Conservation (phyloP, 2,329 filamentous ascomycete genomes). For the Penicillium decumbens region DNA sequence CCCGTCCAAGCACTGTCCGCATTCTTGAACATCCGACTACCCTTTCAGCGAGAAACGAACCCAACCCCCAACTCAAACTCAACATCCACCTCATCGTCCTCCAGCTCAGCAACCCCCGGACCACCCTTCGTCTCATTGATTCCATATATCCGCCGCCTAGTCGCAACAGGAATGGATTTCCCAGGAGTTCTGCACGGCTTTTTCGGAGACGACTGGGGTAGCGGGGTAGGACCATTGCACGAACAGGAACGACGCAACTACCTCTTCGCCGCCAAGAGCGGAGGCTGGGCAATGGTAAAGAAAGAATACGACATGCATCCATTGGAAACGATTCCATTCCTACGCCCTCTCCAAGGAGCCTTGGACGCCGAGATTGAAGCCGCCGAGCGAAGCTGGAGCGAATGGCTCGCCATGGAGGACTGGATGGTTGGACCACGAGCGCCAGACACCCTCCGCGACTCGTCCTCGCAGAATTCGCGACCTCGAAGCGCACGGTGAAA, state of each 20-base stretch:
- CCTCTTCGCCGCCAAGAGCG: slow-evolving; percentile 89
- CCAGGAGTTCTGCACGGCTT: slow-evolving; percentile 86
- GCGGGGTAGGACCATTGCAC: slow-evolving; percentile 75
- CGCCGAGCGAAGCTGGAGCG: slow-evolving; percentile 83
- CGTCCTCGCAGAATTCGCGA: slow-evolving; percentile 34
- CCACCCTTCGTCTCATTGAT: slow-evolving; percentile 61
- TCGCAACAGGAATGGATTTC: slow-evolving; percentile 87
- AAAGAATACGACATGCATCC: slow-evolving; percentile 81
- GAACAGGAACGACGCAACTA: slow-evolving; percentile 91
- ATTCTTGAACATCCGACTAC: slow-evolving; percentile 86
- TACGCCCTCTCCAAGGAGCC: slow-evolving; percentile 73
- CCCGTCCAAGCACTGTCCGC: slow-evolving; percentile 83
- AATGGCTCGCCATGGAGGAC: slow-evolving; percentile 95
- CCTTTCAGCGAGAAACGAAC: slow-evolving; percentile 65
- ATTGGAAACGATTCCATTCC: slow-evolving; percentile 79
- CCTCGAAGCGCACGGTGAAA: slow-evolving; percentile 29
- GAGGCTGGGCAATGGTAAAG: slow-evolving; percentile 84
- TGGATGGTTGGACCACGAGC: slow-evolving; percentile 92
- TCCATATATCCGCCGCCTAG: slow-evolving; percentile 83
- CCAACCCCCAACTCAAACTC: slow-evolving; percentile 45
- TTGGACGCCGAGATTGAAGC: slow-evolving; percentile 73
- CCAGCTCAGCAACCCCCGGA: slow-evolving; percentile 34
- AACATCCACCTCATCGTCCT: slow-evolving; percentile 34
- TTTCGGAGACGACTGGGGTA: slow-evolving; percentile 88
- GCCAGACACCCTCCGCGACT: slow-evolving; percentile 47